A percentile compares a stretch with the other conserved stretches of the same genome.
phyloP scores from a whole-genome alignment of 225 moss, liverwort and hornwort genomes.

The Bryoerythrophyllum caledonicum region DNA sequence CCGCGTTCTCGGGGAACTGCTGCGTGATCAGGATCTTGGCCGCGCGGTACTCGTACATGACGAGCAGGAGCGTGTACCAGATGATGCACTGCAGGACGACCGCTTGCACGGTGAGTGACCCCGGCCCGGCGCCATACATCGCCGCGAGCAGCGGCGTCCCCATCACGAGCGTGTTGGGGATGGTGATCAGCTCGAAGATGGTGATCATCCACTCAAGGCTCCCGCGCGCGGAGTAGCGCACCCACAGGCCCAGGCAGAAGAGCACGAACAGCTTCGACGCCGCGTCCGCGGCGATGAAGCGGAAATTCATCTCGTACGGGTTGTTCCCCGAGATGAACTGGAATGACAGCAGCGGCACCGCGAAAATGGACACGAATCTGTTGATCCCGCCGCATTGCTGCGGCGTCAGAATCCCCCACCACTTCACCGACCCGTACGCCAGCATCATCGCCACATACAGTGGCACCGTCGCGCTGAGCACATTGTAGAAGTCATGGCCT shows the following conservation, averaged over 20 bases:
- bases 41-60: conserved; percentile 91
- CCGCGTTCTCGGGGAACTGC: conserved; percentile 89
- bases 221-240: conserved; percentile 68
- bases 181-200: conserved; percentile 83
- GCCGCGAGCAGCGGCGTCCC: conserved; percentile 88
- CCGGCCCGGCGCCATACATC: conserved; percentile 82
- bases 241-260: conserved; percentile 65
- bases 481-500: conserved; percentile 78
- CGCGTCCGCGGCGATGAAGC: conserved; percentile 83
- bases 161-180: conserved; percentile 97
- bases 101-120: conserved; percentile 72
- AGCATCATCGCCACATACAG: conserved; percentile 97
- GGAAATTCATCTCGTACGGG: conserved; percentile 86
- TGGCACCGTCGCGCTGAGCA: conserved; percentile 90
- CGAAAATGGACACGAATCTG: conserved; percentile 93
- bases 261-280: conserved; percentile 74
- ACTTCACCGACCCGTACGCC: conserved; percentile 93
- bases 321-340: conserved; percentile 92
- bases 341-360: conserved; percentile 92
- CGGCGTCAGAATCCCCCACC: conserved; percentile 94
- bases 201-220: conserved; percentile 97
- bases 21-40: conserved; percentile 85
- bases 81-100: conserved; percentile 91
- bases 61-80: conserved; percentile 88
- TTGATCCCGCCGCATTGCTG: conserved; percentile 96